Conservation (phyloP, 2,329 filamentous ascomycete species). For the Aspergillus calidoustus region DNA sequence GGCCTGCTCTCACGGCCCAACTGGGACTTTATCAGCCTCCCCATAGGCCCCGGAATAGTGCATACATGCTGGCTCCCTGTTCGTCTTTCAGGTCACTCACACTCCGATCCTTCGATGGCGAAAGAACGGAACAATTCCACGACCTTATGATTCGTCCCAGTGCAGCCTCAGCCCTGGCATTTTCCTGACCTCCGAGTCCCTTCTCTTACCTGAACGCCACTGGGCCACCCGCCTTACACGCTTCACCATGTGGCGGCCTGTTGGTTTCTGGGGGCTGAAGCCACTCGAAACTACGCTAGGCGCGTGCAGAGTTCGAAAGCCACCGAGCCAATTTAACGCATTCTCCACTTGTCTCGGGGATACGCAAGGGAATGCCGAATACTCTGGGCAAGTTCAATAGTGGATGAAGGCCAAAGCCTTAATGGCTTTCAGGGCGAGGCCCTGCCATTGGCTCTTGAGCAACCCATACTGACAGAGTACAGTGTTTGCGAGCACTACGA, state of each 20-base stretch:
- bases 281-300: not conserved
- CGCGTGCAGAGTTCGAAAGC: constrained; percentile 5
- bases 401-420: constrained; percentile 1
- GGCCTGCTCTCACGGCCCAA: not conserved
- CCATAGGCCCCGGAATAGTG: not conserved
- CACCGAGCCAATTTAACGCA: not conserved
- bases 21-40: constrained; percentile 5
- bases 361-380: constrained; percentile 14
- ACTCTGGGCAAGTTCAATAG: not conserved
- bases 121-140: not conserved
- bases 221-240: constrained; percentile 1
- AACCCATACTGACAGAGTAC: constrained; percentile 1
- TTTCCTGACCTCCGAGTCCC: not conserved
- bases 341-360: constrained; percentile 11
- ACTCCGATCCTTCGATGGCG: not conserved
- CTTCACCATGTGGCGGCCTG: constrained; percentile 8
- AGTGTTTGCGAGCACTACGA: constrained; percentile 12
- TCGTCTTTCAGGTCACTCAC: not conserved
- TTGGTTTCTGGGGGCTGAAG: constrained; percentile 3
- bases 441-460: constrained; percentile 15
- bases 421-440: not conserved
- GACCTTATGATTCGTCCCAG: not conserved
- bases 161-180: constrained; percentile 4
- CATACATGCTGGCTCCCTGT: constrained; percentile 6
- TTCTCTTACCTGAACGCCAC: constrained; percentile 1